phyloP scores from a whole-genome alignment of 148 eudicot genomes.

The Linanthus parryae region DNA sequence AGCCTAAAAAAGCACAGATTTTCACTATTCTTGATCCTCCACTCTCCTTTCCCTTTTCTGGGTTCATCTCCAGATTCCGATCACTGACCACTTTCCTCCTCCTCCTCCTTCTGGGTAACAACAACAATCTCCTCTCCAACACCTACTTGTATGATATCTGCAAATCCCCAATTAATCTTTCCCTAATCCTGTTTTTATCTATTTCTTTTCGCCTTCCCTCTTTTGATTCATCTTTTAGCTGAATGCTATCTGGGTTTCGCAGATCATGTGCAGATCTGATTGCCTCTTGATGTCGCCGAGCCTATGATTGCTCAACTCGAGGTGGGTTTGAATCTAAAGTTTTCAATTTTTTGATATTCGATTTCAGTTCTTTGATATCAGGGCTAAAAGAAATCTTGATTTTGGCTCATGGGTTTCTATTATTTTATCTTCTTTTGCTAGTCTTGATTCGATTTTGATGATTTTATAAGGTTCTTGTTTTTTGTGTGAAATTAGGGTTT shows the following conservation, averaged over 20 bases:
- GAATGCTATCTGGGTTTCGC: slow-evolving; percentile 31
- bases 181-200: not conserved
- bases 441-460: not conserved
- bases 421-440: too few species aligned
- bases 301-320: not conserved
- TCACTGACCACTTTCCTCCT: slow-evolving; percentile 7
- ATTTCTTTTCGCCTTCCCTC: not conserved
- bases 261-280: slow-evolving; percentile 65
- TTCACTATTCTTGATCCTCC: slow-evolving; percentile 7
- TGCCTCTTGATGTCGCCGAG: slow-evolving; percentile 20
- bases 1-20: not conserved
- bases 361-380: not conserved
- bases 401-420: not conserved
- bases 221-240: slow-evolving; percentile 6
- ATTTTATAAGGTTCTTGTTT: not conserved
- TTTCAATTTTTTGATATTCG: too few species aligned
- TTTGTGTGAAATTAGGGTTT: not conserved
- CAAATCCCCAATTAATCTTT: slow-evolving; percentile 1
- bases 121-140: too few species aligned
- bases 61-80: slow-evolving; percentile 9
- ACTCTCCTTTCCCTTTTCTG: not conserved
- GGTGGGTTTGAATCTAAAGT: not conserved
- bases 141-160: not conserved
- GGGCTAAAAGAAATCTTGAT: not conserved
- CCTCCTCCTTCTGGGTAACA: not conserved